phyloP scores from a whole-genome alignment of 2,329 filamentous ascomycete genomes.

The Aspergillus clavatus region DNA sequence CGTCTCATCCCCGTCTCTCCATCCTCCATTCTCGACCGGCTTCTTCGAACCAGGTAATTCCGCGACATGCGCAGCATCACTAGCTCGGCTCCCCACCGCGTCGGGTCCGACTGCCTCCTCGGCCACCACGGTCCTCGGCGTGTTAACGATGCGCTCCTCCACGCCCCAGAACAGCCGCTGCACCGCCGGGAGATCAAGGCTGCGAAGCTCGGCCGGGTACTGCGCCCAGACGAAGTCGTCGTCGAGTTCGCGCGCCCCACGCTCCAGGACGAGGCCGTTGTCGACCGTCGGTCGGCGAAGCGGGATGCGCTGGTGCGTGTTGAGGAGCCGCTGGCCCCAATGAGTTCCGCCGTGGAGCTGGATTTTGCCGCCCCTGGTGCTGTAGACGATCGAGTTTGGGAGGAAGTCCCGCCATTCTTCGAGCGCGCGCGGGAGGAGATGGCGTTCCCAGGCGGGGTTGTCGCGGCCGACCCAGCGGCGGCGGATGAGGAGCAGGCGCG shows the following conservation, averaged over 20 bases:
- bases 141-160: background rate
- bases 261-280: constrained; percentile 9
- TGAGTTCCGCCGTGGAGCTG: constrained; percentile 28
- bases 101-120: background rate
- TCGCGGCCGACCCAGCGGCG: constrained; percentile 15
- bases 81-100: background rate
- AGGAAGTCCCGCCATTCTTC: constrained; percentile 48
- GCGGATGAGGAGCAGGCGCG: constrained; percentile 17
- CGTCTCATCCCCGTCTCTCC: background rate
- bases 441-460: constrained; percentile 27
- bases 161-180: constrained; percentile 14
- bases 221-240: constrained; percentile 24
- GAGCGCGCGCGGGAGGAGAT: constrained; percentile 42
- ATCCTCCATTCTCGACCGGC: background rate
- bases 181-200: constrained; percentile 11
- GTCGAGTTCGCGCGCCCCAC: constrained; percentile 23
- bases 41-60: background rate
- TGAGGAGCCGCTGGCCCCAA: constrained; percentile 14
- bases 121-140: background rate
- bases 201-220: constrained; percentile 5
- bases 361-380: constrained; percentile 38
- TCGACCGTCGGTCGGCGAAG: constrained; percentile 15
- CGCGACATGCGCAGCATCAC: background rate
- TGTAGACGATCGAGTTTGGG: constrained; percentile 35
- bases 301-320: constrained; percentile 16